Base-by-base conservation (phyloP, 179 eudicot species). In the Gypsophila paniculata region DNA sequence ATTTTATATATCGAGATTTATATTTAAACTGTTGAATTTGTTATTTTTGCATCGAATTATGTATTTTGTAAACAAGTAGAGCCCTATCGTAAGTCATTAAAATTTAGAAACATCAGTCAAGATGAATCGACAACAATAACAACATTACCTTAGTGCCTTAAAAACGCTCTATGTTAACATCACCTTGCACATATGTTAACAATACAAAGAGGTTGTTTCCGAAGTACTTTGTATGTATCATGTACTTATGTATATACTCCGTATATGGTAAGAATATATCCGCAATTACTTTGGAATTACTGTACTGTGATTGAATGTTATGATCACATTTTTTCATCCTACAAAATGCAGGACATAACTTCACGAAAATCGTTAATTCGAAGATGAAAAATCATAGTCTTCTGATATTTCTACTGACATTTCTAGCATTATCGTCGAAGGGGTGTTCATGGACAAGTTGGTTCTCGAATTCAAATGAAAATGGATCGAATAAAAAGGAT, bases 391-490 rank as follows among this genome's bases (percentile, higher is more conserved):
- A 26, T 75, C 52, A 22, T 32, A 14, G 4, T 21, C 11, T 22
- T 65, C n/a, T 55, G 6, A 7, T 64, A 14, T 55, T 64, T 54
- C 19, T 57, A 23, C 26, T 71, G 21, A 55, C 18, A 5, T 54
- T 64, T 19, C 66, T 76, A 2, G 46, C 29, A 44, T 4, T 76
- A 55, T 34, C 44, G 46, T 3, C 9, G 8, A 71, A 26, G 21
- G 44, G 59, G 19, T 34, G 58, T 15, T 70, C 89, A 65, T 75
- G 78, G 80, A 19, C 36, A 9, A 63, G 73, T 4, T 86, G 89
- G 89, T 71, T 64, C 19, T 87, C 79, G 23, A 54, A 65, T 19
- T 42, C 65, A 8, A 62, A 36, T 18, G 65, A 61, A 61, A 26
- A 44, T 22, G 55, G 38, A 49, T n/a, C 69, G 13, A 54, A 62